phyloP scores from a whole-genome alignment of 768 basidiomycete genomes.

The Pleurotus ostreatus region DNA sequence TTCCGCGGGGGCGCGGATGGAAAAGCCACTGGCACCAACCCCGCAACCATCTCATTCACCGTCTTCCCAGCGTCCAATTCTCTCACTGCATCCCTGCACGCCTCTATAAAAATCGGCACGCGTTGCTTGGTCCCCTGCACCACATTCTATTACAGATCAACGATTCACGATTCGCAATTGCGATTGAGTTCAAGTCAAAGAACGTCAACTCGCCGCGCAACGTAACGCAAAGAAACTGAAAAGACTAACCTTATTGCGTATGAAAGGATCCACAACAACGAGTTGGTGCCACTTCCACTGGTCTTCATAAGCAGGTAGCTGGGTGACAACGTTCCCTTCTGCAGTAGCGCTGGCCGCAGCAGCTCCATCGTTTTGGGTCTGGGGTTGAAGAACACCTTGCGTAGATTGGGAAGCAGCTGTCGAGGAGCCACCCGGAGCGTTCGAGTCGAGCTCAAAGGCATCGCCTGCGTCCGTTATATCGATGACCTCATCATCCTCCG shows the following conservation, averaged over 20 bases:
- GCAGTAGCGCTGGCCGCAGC: not conserved
- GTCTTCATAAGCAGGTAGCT: not conserved
- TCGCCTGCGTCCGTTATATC: not conserved
- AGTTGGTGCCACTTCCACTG: conserved; percentile 8
- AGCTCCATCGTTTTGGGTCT: not conserved
- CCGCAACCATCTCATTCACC: not conserved
- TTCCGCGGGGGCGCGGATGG: not conserved
- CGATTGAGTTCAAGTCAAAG: not conserved
- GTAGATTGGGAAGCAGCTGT: too few relatives aligned
- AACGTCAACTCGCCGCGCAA: not conserved
- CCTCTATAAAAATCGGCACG: not conserved
- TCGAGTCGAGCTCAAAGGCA: not conserved
- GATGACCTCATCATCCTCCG: not conserved
- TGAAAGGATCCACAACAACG: conserved; percentile 38
- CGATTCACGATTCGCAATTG: not conserved
- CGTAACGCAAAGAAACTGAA: not conserved
- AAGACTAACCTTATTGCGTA: conserved; percentile 29
- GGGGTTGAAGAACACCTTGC: too few relatives aligned
- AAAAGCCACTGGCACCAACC: not conserved
- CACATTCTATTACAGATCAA: not conserved
- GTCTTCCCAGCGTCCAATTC: not conserved
- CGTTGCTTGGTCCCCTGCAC: not conserved
- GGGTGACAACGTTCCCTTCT: not conserved
- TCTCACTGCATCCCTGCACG: not conserved
- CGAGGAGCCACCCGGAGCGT: too few relatives aligned